Evolutionary conservation across 441 rosid genomes (phyloP).

Genomic region (Populus tomentosa): DNA sequence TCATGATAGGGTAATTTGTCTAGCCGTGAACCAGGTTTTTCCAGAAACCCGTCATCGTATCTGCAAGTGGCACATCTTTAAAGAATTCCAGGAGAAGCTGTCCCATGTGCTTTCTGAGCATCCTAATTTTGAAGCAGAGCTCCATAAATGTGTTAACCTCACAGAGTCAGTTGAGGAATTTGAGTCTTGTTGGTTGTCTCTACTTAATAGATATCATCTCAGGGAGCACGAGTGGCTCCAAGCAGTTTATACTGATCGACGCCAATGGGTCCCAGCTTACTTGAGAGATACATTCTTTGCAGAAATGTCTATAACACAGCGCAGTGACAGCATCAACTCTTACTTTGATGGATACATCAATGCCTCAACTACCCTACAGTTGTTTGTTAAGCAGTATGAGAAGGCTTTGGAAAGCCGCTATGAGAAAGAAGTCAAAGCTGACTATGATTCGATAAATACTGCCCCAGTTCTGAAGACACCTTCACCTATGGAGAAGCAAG

Average conservation of each 20-base stretch:
- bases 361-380: conserved; percentile 52
- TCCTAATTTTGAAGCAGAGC: conserved; percentile 60
- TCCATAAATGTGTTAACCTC: conserved; percentile 60
- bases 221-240: conserved; percentile 70
- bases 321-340: conserved; percentile 59
- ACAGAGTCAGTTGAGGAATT: conserved; percentile 63
- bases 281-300: conserved; percentile 68
- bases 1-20: conserved; percentile 52
- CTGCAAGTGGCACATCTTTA: conserved; percentile 74
- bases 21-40: conserved; percentile 58
- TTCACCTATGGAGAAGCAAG: conserved; percentile 87
- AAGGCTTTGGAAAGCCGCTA: conserved; percentile 59
- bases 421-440: conserved; percentile 74
- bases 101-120: conserved; percentile 51
- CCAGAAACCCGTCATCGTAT: conserved; percentile 66
- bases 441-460: conserved; percentile 58
- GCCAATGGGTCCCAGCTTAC: conserved; percentile 69
- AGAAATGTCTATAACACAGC: conserved; percentile 55
- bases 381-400: conserved; percentile 66
- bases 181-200: conserved; percentile 60
- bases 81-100: conserved; percentile 64
- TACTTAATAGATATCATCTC: conserved; percentile 57
- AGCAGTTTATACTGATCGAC: conserved; percentile 45
- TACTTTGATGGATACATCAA: conserved; percentile 70
- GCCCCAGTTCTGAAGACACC: conserved; percentile 62